Percentiles rank a stretch among this genome's conserved stretches.
Evolutionary conservation across 371 early-diverging fungal species (phyloP).

Genomic region (Mucor circinelloides): DNA sequence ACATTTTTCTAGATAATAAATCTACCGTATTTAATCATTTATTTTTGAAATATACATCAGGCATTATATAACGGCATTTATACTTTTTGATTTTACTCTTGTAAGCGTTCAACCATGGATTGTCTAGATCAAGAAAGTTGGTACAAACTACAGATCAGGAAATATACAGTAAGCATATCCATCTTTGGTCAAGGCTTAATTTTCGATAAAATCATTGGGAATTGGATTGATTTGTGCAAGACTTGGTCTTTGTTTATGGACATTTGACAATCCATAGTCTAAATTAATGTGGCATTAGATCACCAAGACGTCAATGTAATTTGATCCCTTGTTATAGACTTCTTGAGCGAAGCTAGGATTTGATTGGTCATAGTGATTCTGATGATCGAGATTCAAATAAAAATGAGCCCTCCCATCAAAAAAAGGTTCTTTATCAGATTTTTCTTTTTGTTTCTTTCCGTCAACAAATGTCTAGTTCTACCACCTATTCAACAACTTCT

Average conservation of each 20-base stretch:
- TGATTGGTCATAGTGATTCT: background rate
- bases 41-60: background rate
- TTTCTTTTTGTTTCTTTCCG: background rate
- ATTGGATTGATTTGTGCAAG: too few relatives aligned
- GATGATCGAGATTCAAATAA: background rate
- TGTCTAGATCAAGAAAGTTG: too few relatives aligned
- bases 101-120: too few relatives aligned
- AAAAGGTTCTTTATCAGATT: conserved; percentile 6
- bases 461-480: background rate
- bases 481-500: conserved; percentile 14
- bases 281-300: background rate
- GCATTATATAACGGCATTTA: background rate
- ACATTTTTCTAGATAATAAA: background rate
- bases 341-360: background rate
- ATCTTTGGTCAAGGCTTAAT: too few relatives aligned
- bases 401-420: background rate
- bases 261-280: background rate
- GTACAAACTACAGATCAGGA: too few relatives aligned
- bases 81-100: too few relatives aligned
- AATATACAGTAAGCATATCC: too few relatives aligned
- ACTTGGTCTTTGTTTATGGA: background rate
- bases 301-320: background rate
- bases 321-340: background rate
- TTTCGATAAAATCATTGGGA: too few relatives aligned
- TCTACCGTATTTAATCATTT: background rate